Percentiles rank a stretch among this genome's conserved stretches.
These are phyloP conservation scores for Phytophthora agathidicida DNA, from an alignment of 352 stramenopile species.

Conservation along the genomic window DNA sequence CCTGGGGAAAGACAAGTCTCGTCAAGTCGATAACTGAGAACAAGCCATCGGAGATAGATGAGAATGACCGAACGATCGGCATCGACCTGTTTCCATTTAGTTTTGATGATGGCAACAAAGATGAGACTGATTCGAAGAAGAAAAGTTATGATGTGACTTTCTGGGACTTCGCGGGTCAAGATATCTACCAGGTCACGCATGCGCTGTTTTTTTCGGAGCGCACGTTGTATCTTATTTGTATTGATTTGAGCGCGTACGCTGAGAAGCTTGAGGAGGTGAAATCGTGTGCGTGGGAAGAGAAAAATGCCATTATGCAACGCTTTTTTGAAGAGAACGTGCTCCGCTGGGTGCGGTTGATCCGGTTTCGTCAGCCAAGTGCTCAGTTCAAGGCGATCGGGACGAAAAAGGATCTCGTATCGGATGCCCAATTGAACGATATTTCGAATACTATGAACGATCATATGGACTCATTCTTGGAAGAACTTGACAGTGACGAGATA, in stretches of 20 bases:
- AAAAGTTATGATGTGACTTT: constrained; percentile 11
- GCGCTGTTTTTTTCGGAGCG: constrained; percentile 25
- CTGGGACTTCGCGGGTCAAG: constrained; percentile 29
- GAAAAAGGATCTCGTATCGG: constrained; percentile 5
- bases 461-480: not conserved
- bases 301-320: not conserved
- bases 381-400: constrained; percentile 27
- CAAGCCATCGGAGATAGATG: not conserved
- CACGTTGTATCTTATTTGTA: constrained; percentile 19
- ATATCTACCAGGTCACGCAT: constrained; percentile 25
- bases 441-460: not conserved
- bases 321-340: constrained; percentile 26
- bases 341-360: constrained; percentile 10
- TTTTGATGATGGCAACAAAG: not conserved
- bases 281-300: not conserved
- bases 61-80: constrained; percentile 6
- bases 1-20: constrained; percentile 22
- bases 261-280: not conserved
- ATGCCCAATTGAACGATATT: not conserved
- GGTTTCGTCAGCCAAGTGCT: constrained; percentile 14
- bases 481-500: not conserved
- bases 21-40: constrained; percentile 7
- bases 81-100: constrained; percentile 5
- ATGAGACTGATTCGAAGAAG: not conserved
- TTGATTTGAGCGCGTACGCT: constrained; percentile 9